Evolutionary conservation across 169 alveolate species (phyloP), one percentile per base, ranked within the genome.

Genomic region (Plasmodium gaboni): DNA sequence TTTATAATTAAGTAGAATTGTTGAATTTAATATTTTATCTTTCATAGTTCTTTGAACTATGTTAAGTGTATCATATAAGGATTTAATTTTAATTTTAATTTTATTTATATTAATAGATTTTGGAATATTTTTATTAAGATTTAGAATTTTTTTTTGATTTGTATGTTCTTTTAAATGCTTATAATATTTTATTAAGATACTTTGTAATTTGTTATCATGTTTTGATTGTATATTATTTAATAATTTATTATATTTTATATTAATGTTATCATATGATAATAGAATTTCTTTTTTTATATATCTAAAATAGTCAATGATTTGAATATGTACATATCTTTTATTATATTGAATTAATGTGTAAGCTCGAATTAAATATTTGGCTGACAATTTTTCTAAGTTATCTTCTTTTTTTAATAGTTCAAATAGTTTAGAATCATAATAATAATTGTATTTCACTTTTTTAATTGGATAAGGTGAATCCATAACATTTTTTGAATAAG

Each of bases 281-380:
- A 70, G 38, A 32, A 83, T 83, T 83, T 83, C 83, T 15, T 83
- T 59, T 59, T 72, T 67, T 15, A 83, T 72, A n/a, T 72, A 57
- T 59, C 91, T 55, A 50, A 83, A 83, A 83, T 70, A 83, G 9
- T 83, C 91, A n/a, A 72, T 53, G 68, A 83, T 83, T 57, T 83
- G 91, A 51, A 83, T 83, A 60, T 83, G 83, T 68, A 70, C 46
- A 70, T 83, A 68, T 55, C 91, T 83, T 44, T 61, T 68, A 59
- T 83, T 83, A 59, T 83, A 83, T 48, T 83, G 91, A 67, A 83
- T 83, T 83, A 83, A 38, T 83, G 91, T 83, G 50, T 83, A 83
- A 12, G 91, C 91, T 15, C 69, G 53, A 17, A 83, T 83, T 48
- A 83, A 83, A 68, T 83, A 83, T 69, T 83, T 83, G n/a, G 83